A percentile compares a stretch with the other conserved stretches of the same genome.
Evolutionary conservation across 352 stramenopile species (phyloP).

Genomic region (Phytophthora brassicae): DNA sequence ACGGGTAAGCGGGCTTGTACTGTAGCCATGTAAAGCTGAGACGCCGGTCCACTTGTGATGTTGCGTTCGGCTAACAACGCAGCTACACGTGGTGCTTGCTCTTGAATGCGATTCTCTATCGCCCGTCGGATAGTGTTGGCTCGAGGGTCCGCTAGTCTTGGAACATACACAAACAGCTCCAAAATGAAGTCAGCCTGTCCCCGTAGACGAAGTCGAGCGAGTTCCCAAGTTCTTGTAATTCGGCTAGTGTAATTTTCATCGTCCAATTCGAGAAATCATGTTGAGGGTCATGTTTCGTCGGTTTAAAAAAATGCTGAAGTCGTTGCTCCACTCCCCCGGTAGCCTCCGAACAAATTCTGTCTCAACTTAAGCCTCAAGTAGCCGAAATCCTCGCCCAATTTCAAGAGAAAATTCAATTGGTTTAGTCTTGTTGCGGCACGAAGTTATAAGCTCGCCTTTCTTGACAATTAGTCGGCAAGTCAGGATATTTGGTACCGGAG

Average conservation of each 20-base stretch:
- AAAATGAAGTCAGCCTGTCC: constrained; percentile 14
- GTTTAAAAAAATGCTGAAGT: not conserved
- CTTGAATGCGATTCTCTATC: constrained; percentile 6
- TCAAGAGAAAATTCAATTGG: not conserved
- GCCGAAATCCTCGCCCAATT: not conserved
- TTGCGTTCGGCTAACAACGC: constrained; percentile 4
- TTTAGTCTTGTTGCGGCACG: constrained; percentile 3
- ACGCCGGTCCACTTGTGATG: not conserved
- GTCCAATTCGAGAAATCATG: constrained; percentile 9
- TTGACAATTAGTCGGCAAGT: constrained; percentile 6
- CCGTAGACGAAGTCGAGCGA: constrained; percentile 3
- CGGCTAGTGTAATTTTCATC: constrained; percentile 1
- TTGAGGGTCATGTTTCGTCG: constrained; percentile 3
- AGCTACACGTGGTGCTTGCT: constrained; percentile 3
- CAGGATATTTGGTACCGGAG: not conserved
- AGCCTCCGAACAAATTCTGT: constrained; percentile 3
- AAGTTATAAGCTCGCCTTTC: not conserved
- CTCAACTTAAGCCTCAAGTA: constrained; percentile 2
- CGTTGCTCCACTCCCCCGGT: not conserved
- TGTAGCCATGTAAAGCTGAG: constrained; percentile 8
- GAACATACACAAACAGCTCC: constrained; percentile 22
- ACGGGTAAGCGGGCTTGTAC: not conserved
- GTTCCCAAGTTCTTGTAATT: not conserved
- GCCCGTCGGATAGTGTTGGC: not conserved
- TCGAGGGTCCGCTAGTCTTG: not conserved